These are phyloP conservation scores for Meredithiella fracta DNA, from an alignment of 2,329 filamentous ascomycete species.

Conservation along the genomic window DNA sequence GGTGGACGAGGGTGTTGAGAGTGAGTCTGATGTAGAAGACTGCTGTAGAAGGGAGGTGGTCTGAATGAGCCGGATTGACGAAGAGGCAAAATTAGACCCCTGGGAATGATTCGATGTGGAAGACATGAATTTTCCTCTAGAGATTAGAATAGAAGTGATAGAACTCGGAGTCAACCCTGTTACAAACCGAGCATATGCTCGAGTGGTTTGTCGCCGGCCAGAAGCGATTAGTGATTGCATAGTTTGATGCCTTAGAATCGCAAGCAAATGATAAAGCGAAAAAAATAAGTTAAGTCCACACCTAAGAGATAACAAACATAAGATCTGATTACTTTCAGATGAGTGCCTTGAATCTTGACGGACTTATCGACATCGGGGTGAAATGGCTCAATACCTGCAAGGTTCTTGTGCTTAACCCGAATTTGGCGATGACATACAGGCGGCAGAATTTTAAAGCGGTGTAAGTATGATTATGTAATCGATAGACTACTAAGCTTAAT, in stretches of 20 bases:
- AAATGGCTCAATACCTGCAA: too few relatives aligned
- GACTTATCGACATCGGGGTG: too few relatives aligned
- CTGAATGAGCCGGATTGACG: neutral
- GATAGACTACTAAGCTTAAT: too few relatives aligned
- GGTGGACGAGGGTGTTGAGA: neutral
- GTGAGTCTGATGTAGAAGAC: neutral
- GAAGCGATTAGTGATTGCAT: constrained; percentile 1
- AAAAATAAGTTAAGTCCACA: too few relatives aligned
- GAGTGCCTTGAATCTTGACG: too few relatives aligned
- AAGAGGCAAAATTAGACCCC: neutral
- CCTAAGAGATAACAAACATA: too few relatives aligned
- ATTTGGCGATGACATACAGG: too few relatives aligned
- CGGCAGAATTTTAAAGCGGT: too few relatives aligned
- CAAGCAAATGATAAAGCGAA: too few relatives aligned
- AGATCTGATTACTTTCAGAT: too few relatives aligned
- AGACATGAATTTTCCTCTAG: neutral
- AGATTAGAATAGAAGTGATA: constrained; percentile 12
- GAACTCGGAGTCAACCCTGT: neutral
- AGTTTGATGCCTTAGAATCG: neutral
- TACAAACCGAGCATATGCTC: neutral
- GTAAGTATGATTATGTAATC: too few relatives aligned
- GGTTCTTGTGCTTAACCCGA: too few relatives aligned
- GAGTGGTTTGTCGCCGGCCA: constrained; percentile 4
- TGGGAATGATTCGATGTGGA: neutral
- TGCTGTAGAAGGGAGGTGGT: neutral